Conservation (phyloP, 306 rosid genomes). For the Quercus glauca region DNA sequence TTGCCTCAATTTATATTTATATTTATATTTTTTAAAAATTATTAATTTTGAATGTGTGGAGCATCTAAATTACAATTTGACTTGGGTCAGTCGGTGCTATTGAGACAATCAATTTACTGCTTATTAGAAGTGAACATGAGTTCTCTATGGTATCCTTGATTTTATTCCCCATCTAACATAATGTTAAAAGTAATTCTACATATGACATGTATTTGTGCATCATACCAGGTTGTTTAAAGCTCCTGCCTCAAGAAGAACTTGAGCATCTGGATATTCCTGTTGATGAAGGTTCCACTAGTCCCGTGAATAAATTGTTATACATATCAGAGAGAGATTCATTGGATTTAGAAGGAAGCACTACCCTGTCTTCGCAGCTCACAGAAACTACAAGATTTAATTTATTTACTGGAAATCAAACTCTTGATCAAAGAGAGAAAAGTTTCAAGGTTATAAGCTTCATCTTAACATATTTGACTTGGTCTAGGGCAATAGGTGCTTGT, state of each 20-base stretch:
- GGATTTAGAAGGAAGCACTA: conserved; percentile 34
- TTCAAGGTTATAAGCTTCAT: conserved; percentile 65
- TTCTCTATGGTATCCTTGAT: background rate
- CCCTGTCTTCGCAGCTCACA: conserved; percentile 35
- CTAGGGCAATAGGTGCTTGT: background rate
- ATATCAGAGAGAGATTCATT: conserved; percentile 42
- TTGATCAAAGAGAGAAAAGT: conserved; percentile 63
- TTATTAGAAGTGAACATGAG: background rate
- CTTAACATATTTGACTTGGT: conserved; percentile 17
- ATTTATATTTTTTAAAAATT: too few relatives aligned
- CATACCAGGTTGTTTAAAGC: conserved; percentile 75
- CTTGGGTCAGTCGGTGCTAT: background rate
- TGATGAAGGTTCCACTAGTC: conserved; percentile 34
- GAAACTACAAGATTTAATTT: conserved; percentile 62
- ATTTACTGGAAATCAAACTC: conserved; percentile 86
- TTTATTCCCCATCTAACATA: background rate
- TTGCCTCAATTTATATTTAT: background rate
- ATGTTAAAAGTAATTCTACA: background rate
- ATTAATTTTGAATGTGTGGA: background rate
- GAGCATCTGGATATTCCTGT: conserved; percentile 66
- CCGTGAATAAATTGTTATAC: conserved; percentile 50
- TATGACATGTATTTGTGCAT: conserved; percentile 24
- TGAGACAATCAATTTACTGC: background rate
- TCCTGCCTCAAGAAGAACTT: conserved; percentile 76
- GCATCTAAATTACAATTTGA: background rate